These are phyloP conservation scores for Betula pendula DNA, from an alignment of 306 rosid genomes.

Conservation along the genomic window DNA sequence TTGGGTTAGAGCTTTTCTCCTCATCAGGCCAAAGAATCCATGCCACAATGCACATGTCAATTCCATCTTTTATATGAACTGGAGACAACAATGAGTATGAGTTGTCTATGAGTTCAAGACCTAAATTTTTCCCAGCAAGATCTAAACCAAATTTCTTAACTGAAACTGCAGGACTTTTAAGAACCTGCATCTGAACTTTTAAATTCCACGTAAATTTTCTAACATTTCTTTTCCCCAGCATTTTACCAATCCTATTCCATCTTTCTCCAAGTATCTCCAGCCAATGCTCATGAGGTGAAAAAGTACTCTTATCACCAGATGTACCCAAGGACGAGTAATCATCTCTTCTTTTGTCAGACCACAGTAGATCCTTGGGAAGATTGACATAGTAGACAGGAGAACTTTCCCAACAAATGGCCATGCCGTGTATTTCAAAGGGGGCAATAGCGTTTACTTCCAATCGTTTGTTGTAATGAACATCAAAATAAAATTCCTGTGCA, in stretches of 20 bases:
- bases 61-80: slow-evolving; percentile 53
- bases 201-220: slow-evolving; percentile 84
- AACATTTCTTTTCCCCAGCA: slow-evolving; percentile 58
- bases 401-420: slow-evolving; percentile 91
- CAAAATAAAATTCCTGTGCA: slow-evolving; percentile 71
- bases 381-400: slow-evolving; percentile 83
- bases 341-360: slow-evolving; percentile 48
- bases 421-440: slow-evolving; percentile 78
- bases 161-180: slow-evolving; percentile 71
- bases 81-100: slow-evolving; percentile 62
- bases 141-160: slow-evolving; percentile 67
- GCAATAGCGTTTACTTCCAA: slow-evolving; percentile 61
- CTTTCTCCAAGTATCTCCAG: slow-evolving; percentile 53
- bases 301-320: slow-evolving; percentile 41
- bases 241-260: slow-evolving; percentile 72
- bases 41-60: slow-evolving; percentile 72
- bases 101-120: slow-evolving; percentile 61
- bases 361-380: slow-evolving; percentile 80
- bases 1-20: slow-evolving; percentile 80
- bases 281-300: slow-evolving; percentile 46
- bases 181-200: slow-evolving; percentile 85
- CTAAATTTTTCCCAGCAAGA: slow-evolving; percentile 43
- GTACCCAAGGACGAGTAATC: slow-evolving; percentile 36
- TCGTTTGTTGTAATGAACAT: slow-evolving; percentile 73
- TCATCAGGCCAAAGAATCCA: slow-evolving; percentile 99